Conservation (phyloP, 2,329 filamentous ascomycete genomes). For the Diaporthe ilicicola region DNA sequence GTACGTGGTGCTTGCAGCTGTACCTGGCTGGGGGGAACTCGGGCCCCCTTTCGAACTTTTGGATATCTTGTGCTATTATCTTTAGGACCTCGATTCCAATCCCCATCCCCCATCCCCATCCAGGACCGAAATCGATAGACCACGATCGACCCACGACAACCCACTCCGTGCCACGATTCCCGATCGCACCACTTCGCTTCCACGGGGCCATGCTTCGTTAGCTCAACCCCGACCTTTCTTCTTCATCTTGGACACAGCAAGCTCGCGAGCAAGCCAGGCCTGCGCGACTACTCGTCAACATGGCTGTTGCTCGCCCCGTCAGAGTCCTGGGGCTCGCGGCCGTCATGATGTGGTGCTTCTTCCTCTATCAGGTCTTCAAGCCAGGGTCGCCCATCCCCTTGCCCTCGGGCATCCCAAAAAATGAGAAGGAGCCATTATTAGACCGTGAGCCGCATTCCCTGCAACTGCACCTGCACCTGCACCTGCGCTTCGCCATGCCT, state of each 20-base stretch:
- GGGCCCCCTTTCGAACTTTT: slow-evolving; percentile 29
- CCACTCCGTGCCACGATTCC: slow-evolving; percentile 16
- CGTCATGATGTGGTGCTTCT: slow-evolving; percentile 78
- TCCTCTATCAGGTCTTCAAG: slow-evolving; percentile 78
- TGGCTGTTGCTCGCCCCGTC: slow-evolving; percentile 88
- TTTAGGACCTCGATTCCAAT: neutral
- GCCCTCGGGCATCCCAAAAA: slow-evolving; percentile 50
- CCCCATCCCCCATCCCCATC: neutral
- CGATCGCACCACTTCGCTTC: slow-evolving; percentile 23
- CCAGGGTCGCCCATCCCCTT: slow-evolving; percentile 54
- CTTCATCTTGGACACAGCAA: slow-evolving; percentile 15
- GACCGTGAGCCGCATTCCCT: slow-evolving; percentile 71
- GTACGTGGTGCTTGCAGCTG: neutral
- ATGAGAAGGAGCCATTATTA: slow-evolving; percentile 81
- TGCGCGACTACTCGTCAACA: slow-evolving; percentile 50
- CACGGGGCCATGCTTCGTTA: slow-evolving; percentile 32
- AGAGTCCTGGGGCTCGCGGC: slow-evolving; percentile 79
- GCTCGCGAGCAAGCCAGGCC: slow-evolving; percentile 8
- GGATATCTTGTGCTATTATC: slow-evolving; percentile 5
- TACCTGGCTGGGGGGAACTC: slow-evolving; percentile 10
- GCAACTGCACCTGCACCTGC: slow-evolving; percentile 2
- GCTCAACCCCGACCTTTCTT: slow-evolving; percentile 8
- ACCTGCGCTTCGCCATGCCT: neutral
- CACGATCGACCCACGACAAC: slow-evolving; percentile 21
- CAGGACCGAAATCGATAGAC: slow-evolving; percentile 24